Evolutionary conservation across 2,329 filamentous ascomycete species (phyloP).

Genomic region (Lasiodiplodia theobromae): DNA sequence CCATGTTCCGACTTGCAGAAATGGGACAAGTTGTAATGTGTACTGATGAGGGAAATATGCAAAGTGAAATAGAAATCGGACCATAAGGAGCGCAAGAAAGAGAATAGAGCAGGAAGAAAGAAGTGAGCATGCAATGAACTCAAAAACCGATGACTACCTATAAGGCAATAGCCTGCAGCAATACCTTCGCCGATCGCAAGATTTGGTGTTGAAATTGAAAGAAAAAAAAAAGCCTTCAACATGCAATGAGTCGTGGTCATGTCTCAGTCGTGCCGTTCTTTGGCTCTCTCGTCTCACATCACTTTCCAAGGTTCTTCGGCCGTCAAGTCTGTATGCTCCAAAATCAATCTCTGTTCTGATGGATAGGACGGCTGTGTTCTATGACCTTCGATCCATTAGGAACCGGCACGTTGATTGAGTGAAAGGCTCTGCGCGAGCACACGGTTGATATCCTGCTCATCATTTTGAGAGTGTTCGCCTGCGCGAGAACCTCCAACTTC

Average conservation of each 20-base stretch:
- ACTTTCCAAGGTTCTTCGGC: conserved; percentile 3
- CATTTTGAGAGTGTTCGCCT: conserved; percentile 9
- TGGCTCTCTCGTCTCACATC: conserved; percentile 6
- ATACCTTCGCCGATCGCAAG: conserved; percentile 13
- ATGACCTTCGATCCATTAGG: conserved; percentile 7
- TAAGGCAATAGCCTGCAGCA: conserved; percentile 1
- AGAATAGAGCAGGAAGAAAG: neutral
- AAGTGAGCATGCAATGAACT: neutral
- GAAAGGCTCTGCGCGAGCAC: conserved; percentile 7
- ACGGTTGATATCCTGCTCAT: conserved; percentile 18
- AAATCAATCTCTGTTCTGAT: conserved; percentile 6
- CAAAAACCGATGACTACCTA: neutral
- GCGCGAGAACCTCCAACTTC: conserved; percentile 1
- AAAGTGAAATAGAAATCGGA: neutral
- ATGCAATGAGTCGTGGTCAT: conserved; percentile 24
- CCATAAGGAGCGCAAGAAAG: conserved; percentile 8
- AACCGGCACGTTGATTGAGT: conserved; percentile 22
- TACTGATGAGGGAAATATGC: conserved; percentile 16
- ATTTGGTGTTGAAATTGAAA: conserved; percentile 1
- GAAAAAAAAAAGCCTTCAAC: conserved; percentile 2
- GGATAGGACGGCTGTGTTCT: neutral
- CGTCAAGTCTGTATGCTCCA: conserved; percentile 3
- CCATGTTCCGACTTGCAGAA: conserved; percentile 8
- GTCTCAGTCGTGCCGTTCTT: conserved; percentile 9
- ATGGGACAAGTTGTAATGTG: conserved; percentile 18